These are phyloP conservation scores for Pueraria montana DNA, from an alignment of 306 rosid genomes.

Conservation along the genomic window DNA sequence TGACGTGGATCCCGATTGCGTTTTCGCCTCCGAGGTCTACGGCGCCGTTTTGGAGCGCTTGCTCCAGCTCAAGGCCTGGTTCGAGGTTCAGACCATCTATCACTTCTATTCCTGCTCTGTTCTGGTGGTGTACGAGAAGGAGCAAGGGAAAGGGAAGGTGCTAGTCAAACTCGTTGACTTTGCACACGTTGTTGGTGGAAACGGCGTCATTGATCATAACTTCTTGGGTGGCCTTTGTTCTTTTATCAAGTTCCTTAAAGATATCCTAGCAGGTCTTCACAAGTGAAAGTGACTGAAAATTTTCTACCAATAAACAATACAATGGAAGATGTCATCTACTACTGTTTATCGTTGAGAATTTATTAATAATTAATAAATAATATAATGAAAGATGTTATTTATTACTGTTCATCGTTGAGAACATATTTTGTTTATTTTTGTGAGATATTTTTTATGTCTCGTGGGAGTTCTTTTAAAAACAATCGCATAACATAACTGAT, in stretches of 20 bases:
- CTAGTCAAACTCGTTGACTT: conserved; percentile 79
- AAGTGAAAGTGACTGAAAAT: too few species aligned
- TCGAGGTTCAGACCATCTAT: conserved; percentile 79
- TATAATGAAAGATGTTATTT: too few species aligned
- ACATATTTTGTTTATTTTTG: too few species aligned
- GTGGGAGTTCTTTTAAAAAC: too few species aligned
- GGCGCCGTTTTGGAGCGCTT: conserved; percentile 69
- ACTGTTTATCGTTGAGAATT: too few species aligned
- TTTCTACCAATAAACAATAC: too few species aligned
- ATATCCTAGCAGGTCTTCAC: conserved; percentile 43
- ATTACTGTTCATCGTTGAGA: too few species aligned
- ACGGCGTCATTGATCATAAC: conserved; percentile 86
- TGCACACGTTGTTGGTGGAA: conserved; percentile 74
- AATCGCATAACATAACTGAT: too few species aligned
- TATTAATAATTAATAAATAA: too few species aligned
- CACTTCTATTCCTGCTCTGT: conserved; percentile 81
- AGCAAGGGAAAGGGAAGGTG: conserved; percentile 44
- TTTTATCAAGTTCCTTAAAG: conserved; percentile 73
- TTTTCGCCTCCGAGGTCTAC: conserved; percentile 59
- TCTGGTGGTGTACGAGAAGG: conserved; percentile 67
- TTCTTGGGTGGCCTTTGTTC: conserved; percentile 96
- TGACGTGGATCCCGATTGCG: conserved; percentile 55
- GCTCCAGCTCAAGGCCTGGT: conserved; percentile 80
- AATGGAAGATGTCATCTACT: too few species aligned
- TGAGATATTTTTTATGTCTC: too few species aligned